Base-by-base conservation (phyloP, 108 stramenopile species). In the Skeletonema costatum region DNA sequence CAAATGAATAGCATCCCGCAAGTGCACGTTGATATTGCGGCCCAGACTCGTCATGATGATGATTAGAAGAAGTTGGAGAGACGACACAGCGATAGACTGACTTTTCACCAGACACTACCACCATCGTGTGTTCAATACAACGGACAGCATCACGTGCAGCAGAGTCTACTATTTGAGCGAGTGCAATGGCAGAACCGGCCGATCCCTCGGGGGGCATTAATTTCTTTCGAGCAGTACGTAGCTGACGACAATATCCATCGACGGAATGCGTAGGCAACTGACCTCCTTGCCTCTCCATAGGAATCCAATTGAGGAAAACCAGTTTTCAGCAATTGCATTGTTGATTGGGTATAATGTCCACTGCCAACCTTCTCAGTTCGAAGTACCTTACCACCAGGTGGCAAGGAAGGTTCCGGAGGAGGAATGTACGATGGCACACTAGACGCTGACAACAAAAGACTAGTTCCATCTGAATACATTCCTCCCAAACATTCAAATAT, bases 111-210 rank as follows among this genome's bases (percentile, higher is more conserved):
- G 92, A 91, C 0, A 93, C 88, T 7, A 95, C 87, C 29, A 93
- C 88, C 94, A 95, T 93, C 46, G 89, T 87, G 70, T 95, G 92
- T 67, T 95, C 94, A 70, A 95, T 83, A 60, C 94, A 95, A 14
- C 94, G 82, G 14, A 93, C 94, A 2, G 92, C 94, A 75, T 95
- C 94, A 41, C 89, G 72, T 4, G 92, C 90, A 1, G 94, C 92
- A 16, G 82, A 66, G 81, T 95, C 92, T 0, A 92, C 90, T 10
- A 89, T 79, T 11, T 70, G 56, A 4, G 74, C 62, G 39, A 63
- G 70, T 6, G 75, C 68, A n/a, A 60, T 56, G 30, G 74, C 46
- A 30, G 74, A 63, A 58, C 21, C 60, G 13, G 51, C 62, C 8
- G 74, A 32, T 2, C 53, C 53, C 59, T 66, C 48, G 3, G 75